A percentile compares a stretch with the other conserved stretches of the same genome.
Evolutionary conservation across 2,329 filamentous ascomycete genomes (phyloP).

Genomic region (Cadophora gregata): DNA sequence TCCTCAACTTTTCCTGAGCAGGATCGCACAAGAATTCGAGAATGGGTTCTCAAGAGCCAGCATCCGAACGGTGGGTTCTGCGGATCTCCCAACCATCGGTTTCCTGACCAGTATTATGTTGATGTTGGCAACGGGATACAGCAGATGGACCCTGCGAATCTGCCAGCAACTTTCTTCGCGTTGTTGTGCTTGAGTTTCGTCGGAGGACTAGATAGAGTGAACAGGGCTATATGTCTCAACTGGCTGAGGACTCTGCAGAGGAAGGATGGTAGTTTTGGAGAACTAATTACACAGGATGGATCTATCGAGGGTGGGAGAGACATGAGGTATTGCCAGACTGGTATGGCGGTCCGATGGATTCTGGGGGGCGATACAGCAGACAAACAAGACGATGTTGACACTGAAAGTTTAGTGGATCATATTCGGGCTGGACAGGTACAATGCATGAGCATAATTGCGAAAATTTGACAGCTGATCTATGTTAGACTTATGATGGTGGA

Average conservation of each 20-base stretch:
- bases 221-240: conserved; percentile 67
- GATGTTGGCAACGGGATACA: conserved; percentile 52
- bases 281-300: conserved; percentile 67
- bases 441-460: conserved; percentile 11
- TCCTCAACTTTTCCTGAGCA: conserved; percentile 61
- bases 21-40: conserved; percentile 54
- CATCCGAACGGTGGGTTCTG: conserved; percentile 88
- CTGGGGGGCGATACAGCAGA: conserved; percentile 70
- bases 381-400: conserved; percentile 74
- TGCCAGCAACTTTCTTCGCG: conserved; percentile 90
- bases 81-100: conserved; percentile 74
- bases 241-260: conserved; percentile 84
- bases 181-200: conserved; percentile 73
- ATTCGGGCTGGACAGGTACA: conserved; percentile 68
- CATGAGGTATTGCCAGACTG: conserved; percentile 87
- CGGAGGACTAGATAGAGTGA: conserved; percentile 65
- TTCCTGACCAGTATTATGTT: conserved; percentile 44
- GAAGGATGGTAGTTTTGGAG: conserved; percentile 87
- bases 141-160: conserved; percentile 77
- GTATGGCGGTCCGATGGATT: conserved; percentile 81
- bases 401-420: conserved; percentile 71
- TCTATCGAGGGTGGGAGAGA: conserved; percentile 80
- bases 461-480: conserved; percentile 27
- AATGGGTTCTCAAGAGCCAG: conserved; percentile 88
- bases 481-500: conserved; percentile 44